Percentiles rank a stretch among this genome's conserved stretches.
Evolutionary conservation across 2,329 filamentous ascomycete genomes (phyloP).

Genomic region (Sporothrix globosa): DNA sequence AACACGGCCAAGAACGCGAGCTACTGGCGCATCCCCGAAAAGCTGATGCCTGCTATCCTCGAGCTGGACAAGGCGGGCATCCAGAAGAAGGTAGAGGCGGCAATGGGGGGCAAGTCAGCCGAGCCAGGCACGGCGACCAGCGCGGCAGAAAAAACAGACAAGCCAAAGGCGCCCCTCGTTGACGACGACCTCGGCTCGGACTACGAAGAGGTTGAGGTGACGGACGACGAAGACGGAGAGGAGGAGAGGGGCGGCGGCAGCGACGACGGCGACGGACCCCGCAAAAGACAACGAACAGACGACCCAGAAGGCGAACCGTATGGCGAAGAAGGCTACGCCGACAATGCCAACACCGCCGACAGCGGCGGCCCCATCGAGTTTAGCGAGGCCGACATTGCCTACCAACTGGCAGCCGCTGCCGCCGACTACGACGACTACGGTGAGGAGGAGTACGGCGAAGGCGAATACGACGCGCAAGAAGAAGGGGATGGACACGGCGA

Average conservation of each 20-base stretch:
- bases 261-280: slow-evolving; percentile 52
- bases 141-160: neutral
- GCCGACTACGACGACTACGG: slow-evolving; percentile 66
- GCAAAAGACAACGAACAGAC: slow-evolving; percentile 51
- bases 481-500: slow-evolving; percentile 80
- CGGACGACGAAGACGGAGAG: slow-evolving; percentile 57
- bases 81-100: slow-evolving; percentile 52
- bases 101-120: neutral
- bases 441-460: slow-evolving; percentile 68
- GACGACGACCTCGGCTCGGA: slow-evolving; percentile 65
- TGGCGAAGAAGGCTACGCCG: slow-evolving; percentile 35
- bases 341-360: no score
- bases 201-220: slow-evolving; percentile 77
- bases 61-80: slow-evolving; percentile 73
- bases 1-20: slow-evolving; percentile 85
- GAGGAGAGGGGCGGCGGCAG: slow-evolving; percentile 54
- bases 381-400: slow-evolving; percentile 91
- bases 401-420: slow-evolving; percentile 75
- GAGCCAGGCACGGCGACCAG: neutral
- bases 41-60: slow-evolving; percentile 77
- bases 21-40: slow-evolving; percentile 91
- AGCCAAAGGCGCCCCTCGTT: neutral
- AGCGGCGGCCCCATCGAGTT: slow-evolving; percentile 69
- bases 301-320: slow-evolving; percentile 53
- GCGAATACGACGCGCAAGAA: slow-evolving; percentile 75